A percentile compares a stretch with the other conserved stretches of the same genome.
Conservation (phyloP, 2,329 filamentous ascomycete species). For the Madurella mycetomatis region DNA sequence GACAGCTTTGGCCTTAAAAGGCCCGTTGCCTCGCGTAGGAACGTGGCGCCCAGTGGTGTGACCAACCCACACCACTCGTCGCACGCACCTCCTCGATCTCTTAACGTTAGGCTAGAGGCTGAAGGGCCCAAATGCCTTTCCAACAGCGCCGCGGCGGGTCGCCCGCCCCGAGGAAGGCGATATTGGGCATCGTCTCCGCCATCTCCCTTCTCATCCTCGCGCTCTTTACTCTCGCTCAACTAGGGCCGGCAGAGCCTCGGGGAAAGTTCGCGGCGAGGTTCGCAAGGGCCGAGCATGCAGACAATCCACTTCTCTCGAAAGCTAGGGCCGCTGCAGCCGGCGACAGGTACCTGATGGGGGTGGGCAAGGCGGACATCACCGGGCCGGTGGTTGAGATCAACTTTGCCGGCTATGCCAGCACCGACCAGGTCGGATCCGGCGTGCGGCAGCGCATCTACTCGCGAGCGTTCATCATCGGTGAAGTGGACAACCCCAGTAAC, state of each 20-base stretch:
- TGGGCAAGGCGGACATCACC: constrained; percentile 52
- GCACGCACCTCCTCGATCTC: not conserved
- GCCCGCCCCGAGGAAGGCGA: constrained; percentile 7
- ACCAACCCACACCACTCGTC: not conserved
- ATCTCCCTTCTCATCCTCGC: constrained; percentile 35
- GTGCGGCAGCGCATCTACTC: constrained; percentile 82
- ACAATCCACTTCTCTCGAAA: constrained; percentile 12
- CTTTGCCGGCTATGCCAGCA: constrained; percentile 82
- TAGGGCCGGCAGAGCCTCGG: constrained; percentile 7
- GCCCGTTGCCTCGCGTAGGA: not conserved
- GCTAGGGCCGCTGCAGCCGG: constrained; percentile 24
- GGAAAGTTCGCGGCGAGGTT: constrained; percentile 14
- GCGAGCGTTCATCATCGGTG: constrained; percentile 79
- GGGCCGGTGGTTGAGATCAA: constrained; percentile 83
- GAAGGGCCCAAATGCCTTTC: constrained; percentile 7
- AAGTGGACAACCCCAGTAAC: constrained; percentile 58
- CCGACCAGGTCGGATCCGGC: constrained; percentile 73
- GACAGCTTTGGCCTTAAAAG: not conserved
- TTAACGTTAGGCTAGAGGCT: not conserved
- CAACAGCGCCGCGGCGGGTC: constrained; percentile 4
- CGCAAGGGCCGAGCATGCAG: constrained; percentile 21
- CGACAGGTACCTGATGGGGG: constrained; percentile 47
- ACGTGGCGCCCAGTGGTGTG: too few relatives aligned
- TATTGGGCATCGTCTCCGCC: constrained; percentile 25
- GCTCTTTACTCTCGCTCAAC: constrained; percentile 29